These are phyloP conservation scores for Grammothele lineata DNA, from an alignment of 768 basidiomycete species.

Conservation along the genomic window DNA sequence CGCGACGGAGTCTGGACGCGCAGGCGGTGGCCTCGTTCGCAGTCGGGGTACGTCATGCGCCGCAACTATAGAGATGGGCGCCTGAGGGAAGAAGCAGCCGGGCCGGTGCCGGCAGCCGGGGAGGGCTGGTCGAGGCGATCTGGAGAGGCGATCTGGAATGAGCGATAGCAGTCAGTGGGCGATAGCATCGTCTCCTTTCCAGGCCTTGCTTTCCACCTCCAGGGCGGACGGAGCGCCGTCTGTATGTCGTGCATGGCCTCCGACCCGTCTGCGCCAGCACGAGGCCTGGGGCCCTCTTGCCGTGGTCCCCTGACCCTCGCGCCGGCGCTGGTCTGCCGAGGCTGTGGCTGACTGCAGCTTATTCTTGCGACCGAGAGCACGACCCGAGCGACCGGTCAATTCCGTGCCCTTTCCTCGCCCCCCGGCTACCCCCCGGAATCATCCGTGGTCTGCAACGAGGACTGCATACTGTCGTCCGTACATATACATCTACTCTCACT, in stretches of 20 bases:
- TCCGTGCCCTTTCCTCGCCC: constrained; percentile 14
- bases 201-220: too few relatives aligned
- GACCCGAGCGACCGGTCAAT: constrained; percentile 18
- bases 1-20: too few relatives aligned
- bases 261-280: too few relatives aligned
- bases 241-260: too few relatives aligned
- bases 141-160: too few relatives aligned
- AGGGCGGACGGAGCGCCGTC: too few relatives aligned
- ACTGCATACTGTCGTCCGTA: constrained; percentile 15
- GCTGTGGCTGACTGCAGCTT: constrained; percentile 15
- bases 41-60: constrained; percentile 10
- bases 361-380: constrained; percentile 18
- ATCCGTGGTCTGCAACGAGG: constrained; percentile 28
- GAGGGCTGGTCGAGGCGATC: too few relatives aligned
- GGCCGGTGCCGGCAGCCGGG: too few relatives aligned
- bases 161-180: too few relatives aligned
- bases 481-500: constrained; percentile 13
- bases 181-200: too few relatives aligned
- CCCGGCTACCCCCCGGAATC: constrained; percentile 19
- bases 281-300: too few relatives aligned
- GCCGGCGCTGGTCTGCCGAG: constrained; percentile 10
- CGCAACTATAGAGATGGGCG: background rate
- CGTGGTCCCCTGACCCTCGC: constrained; percentile 2
- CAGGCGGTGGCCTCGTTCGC: background rate
- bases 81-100: background rate